Conservation (phyloP, 768 basidiomycete species). For the Dioszegia aurantiaca region DNA sequence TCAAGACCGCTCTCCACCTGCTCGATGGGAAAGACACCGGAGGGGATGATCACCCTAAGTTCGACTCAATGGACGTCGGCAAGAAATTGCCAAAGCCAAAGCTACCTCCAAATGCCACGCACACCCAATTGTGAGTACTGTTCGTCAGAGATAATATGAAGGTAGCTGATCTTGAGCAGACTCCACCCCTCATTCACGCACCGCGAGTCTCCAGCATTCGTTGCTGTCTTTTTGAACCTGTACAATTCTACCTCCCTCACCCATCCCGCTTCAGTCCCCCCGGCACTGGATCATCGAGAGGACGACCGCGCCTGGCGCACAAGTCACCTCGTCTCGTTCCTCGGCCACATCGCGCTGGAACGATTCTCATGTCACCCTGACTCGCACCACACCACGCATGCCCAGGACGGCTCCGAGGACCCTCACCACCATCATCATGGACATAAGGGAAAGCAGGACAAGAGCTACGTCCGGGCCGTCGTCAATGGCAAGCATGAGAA, state of each 20-base stretch:
- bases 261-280: constrained; percentile 32
- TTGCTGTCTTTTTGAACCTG: constrained; percentile 53
- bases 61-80: background rate
- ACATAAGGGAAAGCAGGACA: constrained; percentile 16
- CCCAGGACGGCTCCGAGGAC: too few relatives aligned
- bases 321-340: constrained; percentile 53
- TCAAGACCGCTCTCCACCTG: constrained; percentile 50
- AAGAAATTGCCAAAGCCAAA: constrained; percentile 49
- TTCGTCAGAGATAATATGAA: background rate
- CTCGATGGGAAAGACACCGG: constrained; percentile 45
- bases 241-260: constrained; percentile 50
- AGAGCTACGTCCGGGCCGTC: constrained; percentile 50
- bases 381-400: background rate
- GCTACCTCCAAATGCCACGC: constrained; percentile 53
- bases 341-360: constrained; percentile 55
- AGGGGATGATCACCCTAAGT: constrained; percentile 23
- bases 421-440: constrained; percentile 6
- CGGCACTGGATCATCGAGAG: constrained; percentile 41
- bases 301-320: constrained; percentile 51
- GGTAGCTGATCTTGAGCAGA: constrained; percentile 16
- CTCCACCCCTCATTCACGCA: constrained; percentile 55
- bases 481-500: constrained; percentile 53
- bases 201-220: constrained; percentile 54
- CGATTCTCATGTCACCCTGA: constrained; percentile 31
- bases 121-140: constrained; percentile 50